Base-by-base conservation (phyloP, 208 protist species). In the Crithidia mellificae region DNA sequence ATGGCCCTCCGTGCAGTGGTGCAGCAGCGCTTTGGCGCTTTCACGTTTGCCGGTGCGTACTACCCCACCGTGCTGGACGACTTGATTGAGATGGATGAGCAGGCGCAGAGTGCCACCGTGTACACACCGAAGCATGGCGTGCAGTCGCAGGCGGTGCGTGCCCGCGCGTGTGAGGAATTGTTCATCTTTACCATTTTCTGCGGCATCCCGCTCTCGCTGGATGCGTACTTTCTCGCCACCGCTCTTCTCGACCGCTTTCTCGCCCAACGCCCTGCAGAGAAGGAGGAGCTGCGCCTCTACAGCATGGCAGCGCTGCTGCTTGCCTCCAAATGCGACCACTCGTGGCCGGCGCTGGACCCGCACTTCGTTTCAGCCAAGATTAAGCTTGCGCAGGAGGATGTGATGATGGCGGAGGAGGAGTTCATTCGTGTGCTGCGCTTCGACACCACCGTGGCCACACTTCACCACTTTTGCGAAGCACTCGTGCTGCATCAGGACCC, bases 251-350 rank as follows among this genome's bases (percentile, higher is more conserved):
- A 96, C 69, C 83, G 83, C 56, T 98, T 94, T 55, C 79, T 99
- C 6, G 67, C 67, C 7, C 50, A 87, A 22, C 68, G 77, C 29
- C 22, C 41, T 19, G 67, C 98, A 12, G 47, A 72, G 34, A 78
- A 91, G 1, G 80, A 78, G 19, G 47, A 69, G 11, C 36, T 93
- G 29, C 72, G 87, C 27, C 75, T 93, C 39, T 73, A 83, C 56
- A 85, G 76, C 47, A 94, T 97, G 39, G 91, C 96, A 3, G 77
- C 93, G 7, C 92, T 99, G 39, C 69, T 99, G 32, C 80, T 99
- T 17, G 98, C 98, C 19, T 92, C 95, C 36, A 99, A 99, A 89
- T 98, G 95, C 77, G 98, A 99, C 70, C 98, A 99, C 75, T 98
- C 98, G 62, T 98, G 96, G 82, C 85, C 97, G 24, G 95, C 98